These are phyloP conservation scores for Hymenoscyphus albidus DNA, from an alignment of 2,329 filamentous ascomycete genomes.

Conservation along the genomic window DNA sequence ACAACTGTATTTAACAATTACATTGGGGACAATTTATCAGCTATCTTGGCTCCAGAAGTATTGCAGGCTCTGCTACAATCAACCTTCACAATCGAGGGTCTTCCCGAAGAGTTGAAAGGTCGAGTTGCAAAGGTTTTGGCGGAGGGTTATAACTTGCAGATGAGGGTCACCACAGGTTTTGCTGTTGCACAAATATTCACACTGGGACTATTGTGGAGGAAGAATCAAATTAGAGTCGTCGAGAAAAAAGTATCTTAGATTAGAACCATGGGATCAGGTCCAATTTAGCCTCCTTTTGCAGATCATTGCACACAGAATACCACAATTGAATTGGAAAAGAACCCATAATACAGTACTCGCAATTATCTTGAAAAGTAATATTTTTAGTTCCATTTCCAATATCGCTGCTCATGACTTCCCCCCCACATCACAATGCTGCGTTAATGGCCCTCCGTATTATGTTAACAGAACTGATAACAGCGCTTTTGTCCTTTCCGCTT, in stretches of 20 bases:
- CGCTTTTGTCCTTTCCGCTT: too few relatives aligned
- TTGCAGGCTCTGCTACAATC: slow-evolving; percentile 44
- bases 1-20: slow-evolving; percentile 1
- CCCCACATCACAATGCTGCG: too few relatives aligned
- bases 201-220: neutral
- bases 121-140: neutral
- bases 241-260: neutral
- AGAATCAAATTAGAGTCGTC: neutral
- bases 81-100: neutral
- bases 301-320: too few relatives aligned
- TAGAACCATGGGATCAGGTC: neutral
- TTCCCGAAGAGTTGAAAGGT: neutral
- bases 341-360: too few relatives aligned
- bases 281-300: too few relatives aligned
- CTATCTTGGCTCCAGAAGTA: slow-evolving; percentile 6
- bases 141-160: slow-evolving; percentile 8
- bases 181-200: slow-evolving; percentile 1
- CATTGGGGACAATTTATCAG: slow-evolving; percentile 11
- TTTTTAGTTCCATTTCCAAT: too few relatives aligned
- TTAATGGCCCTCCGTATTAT: too few relatives aligned
- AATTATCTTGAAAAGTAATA: too few relatives aligned
- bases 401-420: too few relatives aligned
- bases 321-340: too few relatives aligned
- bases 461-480: too few relatives aligned
- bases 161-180: neutral